Percentiles rank a stretch among this genome's conserved stretches.
Conservation (phyloP, 306 rosid genomes). For the Cotoneaster glaucophyllus region DNA sequence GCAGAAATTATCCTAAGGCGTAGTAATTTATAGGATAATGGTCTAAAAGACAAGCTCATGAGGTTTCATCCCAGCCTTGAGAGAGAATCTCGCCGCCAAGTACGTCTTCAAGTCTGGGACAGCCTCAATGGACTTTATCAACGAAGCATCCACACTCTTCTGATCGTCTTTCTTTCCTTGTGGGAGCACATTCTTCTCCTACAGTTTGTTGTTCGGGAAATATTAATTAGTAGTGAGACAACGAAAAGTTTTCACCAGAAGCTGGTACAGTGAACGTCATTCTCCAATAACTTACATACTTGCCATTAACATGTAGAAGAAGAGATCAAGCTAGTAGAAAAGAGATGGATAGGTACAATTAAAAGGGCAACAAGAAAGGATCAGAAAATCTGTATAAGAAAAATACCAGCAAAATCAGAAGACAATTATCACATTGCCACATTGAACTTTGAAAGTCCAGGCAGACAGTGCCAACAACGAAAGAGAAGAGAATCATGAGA, state of each 20-base stretch:
- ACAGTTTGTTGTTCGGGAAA: neutral
- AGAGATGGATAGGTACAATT: no score
- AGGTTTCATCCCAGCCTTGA: slow-evolving; percentile 69
- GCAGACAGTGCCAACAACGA: neutral
- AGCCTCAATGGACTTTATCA: slow-evolving; percentile 54
- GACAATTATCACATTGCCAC: neutral
- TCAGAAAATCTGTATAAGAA: no score
- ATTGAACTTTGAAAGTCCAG: neutral
- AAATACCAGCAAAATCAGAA: neutral
- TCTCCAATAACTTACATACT: no score
- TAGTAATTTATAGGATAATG: neutral
- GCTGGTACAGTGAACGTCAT: no score
- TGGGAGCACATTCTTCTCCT: slow-evolving; percentile 68
- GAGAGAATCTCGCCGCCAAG: slow-evolving; percentile 70
- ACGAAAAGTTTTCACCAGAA: neutral
- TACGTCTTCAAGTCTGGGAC: slow-evolving; percentile 72
- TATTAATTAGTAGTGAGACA: neutral
- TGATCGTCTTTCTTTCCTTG: slow-evolving; percentile 78
- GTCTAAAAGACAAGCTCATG: slow-evolving; percentile 64
- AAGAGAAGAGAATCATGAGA: neutral
- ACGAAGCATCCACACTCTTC: slow-evolving; percentile 36
- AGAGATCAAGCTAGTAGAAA: no score
- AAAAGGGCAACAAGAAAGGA: neutral
- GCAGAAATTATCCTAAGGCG: slow-evolving; percentile 1
- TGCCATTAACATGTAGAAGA: no score